A percentile compares a stretch with the other conserved stretches of the same genome.
These are phyloP conservation scores for Phytophthora hybrid DNA, from an alignment of 352 stramenopile species.

Conservation along the genomic window DNA sequence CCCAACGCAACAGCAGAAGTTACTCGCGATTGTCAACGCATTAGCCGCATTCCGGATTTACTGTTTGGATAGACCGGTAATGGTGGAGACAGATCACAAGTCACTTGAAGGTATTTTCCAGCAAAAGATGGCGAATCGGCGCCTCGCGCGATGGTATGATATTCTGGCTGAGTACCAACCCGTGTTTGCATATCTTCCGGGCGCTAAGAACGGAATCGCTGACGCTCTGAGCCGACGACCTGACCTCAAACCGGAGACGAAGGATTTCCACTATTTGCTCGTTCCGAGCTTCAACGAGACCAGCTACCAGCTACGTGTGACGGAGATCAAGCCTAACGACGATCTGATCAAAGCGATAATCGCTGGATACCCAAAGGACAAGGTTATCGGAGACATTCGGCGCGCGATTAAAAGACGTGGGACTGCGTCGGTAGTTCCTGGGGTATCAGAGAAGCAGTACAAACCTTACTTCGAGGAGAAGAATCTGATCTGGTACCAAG, in stretches of 20 bases:
- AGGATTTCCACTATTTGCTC: not conserved
- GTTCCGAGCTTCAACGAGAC: not conserved
- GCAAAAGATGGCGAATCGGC: not conserved
- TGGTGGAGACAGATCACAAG: not conserved
- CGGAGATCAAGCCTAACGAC: no score
- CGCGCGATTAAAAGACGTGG: no score
- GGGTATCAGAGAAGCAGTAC: no score
- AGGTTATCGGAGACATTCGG: no score
- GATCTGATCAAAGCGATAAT: no score
- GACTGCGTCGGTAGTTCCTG: no score
- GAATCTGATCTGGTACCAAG: no score
- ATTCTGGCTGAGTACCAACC: not conserved
- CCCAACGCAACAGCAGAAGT: no score
- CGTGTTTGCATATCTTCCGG: not conserved
- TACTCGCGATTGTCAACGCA: no score
- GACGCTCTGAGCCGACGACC: not conserved
- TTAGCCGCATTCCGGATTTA: not conserved
- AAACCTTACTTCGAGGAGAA: no score
- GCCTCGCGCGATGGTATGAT: not conserved
- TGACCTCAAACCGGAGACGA: not conserved
- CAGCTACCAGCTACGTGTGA: not conserved
- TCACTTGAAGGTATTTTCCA: conserved; percentile 1
- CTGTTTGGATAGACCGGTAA: not conserved
- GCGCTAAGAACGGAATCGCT: not conserved
- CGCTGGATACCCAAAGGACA: no score